These are phyloP conservation scores for Yarrowia deformans DNA, from an alignment of 805 yeast species.

Conservation along the genomic window DNA sequence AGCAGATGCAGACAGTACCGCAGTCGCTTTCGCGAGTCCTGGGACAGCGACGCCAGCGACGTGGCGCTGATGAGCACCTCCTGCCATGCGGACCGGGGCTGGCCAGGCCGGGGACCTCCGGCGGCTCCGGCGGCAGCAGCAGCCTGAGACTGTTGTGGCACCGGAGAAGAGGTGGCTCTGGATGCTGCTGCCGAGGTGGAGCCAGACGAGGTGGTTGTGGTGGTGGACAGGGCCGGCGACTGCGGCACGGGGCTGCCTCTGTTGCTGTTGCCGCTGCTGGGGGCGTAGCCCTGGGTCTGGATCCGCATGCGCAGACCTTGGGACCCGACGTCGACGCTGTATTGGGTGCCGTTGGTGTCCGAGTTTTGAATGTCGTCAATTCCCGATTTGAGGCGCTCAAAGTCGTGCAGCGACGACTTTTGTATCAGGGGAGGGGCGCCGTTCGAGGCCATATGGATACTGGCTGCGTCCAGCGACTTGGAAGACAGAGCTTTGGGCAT, in stretches of 20 bases:
- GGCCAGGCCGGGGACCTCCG: constrained; percentile 9
- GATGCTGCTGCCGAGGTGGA: constrained; percentile 15
- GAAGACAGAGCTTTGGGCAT: constrained; percentile 38
- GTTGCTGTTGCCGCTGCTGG: constrained; percentile 16
- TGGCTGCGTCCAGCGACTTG: constrained; percentile 36
- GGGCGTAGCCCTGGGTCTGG: constrained; percentile 27
- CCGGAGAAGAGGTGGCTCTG: constrained; percentile 25
- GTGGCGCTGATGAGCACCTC: constrained; percentile 50
- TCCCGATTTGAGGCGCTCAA: constrained; percentile 31
- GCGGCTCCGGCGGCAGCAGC: background rate
- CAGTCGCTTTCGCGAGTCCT: constrained; percentile 76
- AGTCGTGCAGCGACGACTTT: constrained; percentile 38
- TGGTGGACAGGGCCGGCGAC: constrained; percentile 2
- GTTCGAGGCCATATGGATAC: constrained; percentile 33
- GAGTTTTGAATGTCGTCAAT: constrained; percentile 38
- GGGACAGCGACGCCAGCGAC: constrained; percentile 55
- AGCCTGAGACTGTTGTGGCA: constrained; percentile 2
- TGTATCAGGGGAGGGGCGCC: constrained; percentile 21
- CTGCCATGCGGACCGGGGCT: constrained; percentile 45
- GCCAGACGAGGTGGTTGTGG: constrained; percentile 12
- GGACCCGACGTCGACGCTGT: constrained; percentile 28
- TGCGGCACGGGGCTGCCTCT: constrained; percentile 32
- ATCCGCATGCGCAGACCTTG: constrained; percentile 36
- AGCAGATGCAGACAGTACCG: constrained; percentile 81
- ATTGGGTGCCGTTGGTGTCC: constrained; percentile 30